Percentiles rank a stretch among this genome's conserved stretches.
phyloP scores from a whole-genome alignment of 2,329 filamentous ascomycete genomes.

The Ophiostoma tasmaniense region DNA sequence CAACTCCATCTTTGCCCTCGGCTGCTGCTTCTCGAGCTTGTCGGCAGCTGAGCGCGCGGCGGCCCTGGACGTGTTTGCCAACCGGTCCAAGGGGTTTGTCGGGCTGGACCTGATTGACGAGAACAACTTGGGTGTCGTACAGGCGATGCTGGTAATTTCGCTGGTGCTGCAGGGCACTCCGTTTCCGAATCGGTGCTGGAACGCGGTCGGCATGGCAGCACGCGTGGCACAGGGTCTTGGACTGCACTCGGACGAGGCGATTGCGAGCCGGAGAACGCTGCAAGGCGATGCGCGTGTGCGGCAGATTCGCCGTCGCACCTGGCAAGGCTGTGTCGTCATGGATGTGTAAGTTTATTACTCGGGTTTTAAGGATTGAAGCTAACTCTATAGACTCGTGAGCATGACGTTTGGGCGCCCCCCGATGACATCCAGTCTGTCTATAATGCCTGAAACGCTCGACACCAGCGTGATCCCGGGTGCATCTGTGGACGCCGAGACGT shows the following conservation, averaged over 20 bases:
- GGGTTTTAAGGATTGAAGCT: too few species aligned
- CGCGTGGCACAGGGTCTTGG: slow-evolving; percentile 35
- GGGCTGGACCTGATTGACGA: slow-evolving; percentile 31
- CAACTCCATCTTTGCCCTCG: slow-evolving; percentile 36
- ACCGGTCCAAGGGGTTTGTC: slow-evolving; percentile 30
- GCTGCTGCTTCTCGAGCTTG: slow-evolving; percentile 19
- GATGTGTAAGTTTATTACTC: background rate
- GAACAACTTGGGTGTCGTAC: slow-evolving; percentile 29
- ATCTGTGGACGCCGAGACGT: background rate
- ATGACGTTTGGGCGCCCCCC: slow-evolving; percentile 18
- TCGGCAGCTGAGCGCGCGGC: slow-evolving; percentile 23
- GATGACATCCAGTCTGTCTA: slow-evolving; percentile 15
- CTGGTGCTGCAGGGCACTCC: slow-evolving; percentile 34
- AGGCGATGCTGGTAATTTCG: slow-evolving; percentile 30
- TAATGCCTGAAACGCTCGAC: slow-evolving; percentile 10
- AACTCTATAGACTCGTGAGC: slow-evolving; percentile 16
- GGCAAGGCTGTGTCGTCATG: background rate
- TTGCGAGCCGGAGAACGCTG: background rate
- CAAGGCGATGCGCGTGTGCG: background rate
- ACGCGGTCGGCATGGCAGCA: slow-evolving; percentile 34
- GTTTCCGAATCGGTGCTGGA: slow-evolving; percentile 35
- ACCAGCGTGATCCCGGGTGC: background rate
- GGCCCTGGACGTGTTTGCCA: slow-evolving; percentile 29
- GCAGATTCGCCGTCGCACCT: background rate
- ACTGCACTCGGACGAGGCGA: slow-evolving; percentile 28